A percentile compares a stretch with the other conserved stretches of the same genome.
Evolutionary conservation across 768 basidiomycete genomes (phyloP).

Genomic region (Cystobasidium tubakii): DNA sequence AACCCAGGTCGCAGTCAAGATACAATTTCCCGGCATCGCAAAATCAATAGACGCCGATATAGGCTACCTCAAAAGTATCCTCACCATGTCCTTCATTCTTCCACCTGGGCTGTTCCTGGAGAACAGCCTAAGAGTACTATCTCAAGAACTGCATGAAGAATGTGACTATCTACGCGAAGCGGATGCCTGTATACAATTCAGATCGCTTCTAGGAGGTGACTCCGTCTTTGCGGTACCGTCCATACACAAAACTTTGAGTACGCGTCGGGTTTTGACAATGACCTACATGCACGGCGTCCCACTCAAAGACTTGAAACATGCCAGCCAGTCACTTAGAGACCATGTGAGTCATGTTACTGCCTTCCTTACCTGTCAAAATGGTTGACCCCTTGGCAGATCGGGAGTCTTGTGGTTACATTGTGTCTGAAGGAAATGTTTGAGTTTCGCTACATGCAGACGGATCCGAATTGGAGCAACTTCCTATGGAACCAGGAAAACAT

Average conservation of each 20-base stretch:
- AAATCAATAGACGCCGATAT: constrained; percentile 82
- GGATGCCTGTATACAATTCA: constrained; percentile 60
- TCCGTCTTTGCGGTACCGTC: constrained; percentile 73
- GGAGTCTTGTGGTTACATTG: constrained; percentile 69
- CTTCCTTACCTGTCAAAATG: neutral
- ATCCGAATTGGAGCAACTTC: constrained; percentile 98
- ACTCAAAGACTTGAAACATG: constrained; percentile 60
- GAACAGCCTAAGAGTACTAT: constrained; percentile 79
- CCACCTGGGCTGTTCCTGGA: constrained; percentile 87
- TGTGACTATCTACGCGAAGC: constrained; percentile 86
- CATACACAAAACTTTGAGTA: constrained; percentile 72
- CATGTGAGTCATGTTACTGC: constrained; percentile 55
- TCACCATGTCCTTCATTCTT: constrained; percentile 71
- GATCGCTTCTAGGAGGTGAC: constrained; percentile 52
- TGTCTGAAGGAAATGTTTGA: constrained; percentile 85
- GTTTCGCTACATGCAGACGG: constrained; percentile 93
- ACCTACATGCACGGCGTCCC: constrained; percentile 73
- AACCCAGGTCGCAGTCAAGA: constrained; percentile 59
- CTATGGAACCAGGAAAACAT: constrained; percentile 68
- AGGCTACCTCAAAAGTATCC: constrained; percentile 71
- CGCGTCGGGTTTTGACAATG: constrained; percentile 79
- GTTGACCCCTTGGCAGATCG: constrained; percentile 62
- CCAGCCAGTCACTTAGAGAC: constrained; percentile 60
- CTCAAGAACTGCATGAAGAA: constrained; percentile 81
- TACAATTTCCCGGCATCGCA: constrained; percentile 90